These are phyloP conservation scores for Phanerodontia chrysosporium DNA, from an alignment of 768 basidiomycete genomes.

Conservation along the genomic window DNA sequence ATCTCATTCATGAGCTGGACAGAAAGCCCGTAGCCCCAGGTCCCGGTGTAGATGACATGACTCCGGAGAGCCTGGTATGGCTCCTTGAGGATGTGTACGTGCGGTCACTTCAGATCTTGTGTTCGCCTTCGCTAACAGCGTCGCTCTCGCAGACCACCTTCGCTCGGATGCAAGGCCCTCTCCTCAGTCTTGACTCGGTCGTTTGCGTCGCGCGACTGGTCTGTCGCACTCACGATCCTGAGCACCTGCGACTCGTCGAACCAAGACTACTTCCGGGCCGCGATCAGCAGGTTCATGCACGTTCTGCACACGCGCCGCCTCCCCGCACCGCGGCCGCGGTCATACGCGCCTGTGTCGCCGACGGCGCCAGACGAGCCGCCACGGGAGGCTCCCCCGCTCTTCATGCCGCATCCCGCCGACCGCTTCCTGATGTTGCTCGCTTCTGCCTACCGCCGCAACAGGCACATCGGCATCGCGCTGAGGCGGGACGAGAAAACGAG, in stretches of 20 bases:
- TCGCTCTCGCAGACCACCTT: not conserved
- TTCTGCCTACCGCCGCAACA: not conserved
- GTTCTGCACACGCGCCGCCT: not conserved
- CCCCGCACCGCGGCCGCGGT: not conserved
- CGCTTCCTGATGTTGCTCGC: conserved; percentile 2
- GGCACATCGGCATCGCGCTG: not conserved
- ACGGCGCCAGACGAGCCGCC: not conserved
- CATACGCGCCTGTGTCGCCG: not conserved
- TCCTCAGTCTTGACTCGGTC: not conserved
- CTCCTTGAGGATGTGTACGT: conserved; percentile 2
- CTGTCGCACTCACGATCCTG: not conserved
- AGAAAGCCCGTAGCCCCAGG: not conserved
- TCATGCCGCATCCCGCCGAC: conserved; percentile 5
- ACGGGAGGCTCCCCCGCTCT: not conserved
- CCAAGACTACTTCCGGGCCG: not conserved
- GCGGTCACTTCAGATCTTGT: not conserved
- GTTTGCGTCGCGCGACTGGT: not conserved
- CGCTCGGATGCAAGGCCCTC: not conserved
- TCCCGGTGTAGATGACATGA: not conserved
- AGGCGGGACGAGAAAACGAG: not conserved
- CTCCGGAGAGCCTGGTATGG: not conserved
- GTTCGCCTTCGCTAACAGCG: not conserved
- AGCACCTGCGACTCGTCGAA: not conserved
- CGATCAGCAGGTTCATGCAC: not conserved
- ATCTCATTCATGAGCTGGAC: not conserved